A percentile compares a stretch with the other conserved stretches of the same genome.
phyloP scores from a whole-genome alignment of 441 rosid species.

The Erysimum pusillum region DNA sequence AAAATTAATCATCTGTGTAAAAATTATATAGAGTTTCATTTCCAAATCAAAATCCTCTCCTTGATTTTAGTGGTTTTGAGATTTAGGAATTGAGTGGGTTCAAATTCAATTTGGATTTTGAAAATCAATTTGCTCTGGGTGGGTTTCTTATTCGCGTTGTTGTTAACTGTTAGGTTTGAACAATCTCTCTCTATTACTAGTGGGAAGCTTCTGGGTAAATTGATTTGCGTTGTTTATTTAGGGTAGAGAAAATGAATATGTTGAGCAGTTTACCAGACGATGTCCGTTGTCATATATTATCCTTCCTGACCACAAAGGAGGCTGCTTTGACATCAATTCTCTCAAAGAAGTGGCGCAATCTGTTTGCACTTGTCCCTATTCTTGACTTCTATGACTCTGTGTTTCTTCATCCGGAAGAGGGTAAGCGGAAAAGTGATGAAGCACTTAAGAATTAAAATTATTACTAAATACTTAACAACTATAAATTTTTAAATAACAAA shows the following conservation, averaged over 20 bases:
- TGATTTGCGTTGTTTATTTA: not conserved
- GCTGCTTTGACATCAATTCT: not conserved
- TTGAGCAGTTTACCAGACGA: constrained; percentile 2
- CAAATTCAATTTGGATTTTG: too few relatives aligned
- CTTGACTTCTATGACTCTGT: not conserved
- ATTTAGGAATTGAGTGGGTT: too few relatives aligned
- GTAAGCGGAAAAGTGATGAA: not conserved
- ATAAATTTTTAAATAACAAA: too few relatives aligned
- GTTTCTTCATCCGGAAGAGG: not conserved
- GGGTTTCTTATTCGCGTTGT: not conserved
- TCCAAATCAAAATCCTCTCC: too few relatives aligned
- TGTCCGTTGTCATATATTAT: not conserved
- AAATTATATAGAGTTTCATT: too few relatives aligned
- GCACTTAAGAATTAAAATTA: too few relatives aligned
- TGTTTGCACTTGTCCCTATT: not conserved
- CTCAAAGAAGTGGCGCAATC: constrained; percentile 2
- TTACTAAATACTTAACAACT: too few relatives aligned
- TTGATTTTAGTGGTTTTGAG: too few relatives aligned
- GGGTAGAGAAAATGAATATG: not conserved
- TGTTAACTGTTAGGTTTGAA: not conserved
- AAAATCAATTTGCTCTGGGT: not conserved
- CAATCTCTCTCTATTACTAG: not conserved
- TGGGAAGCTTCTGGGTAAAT: not conserved
- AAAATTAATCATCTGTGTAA: too few relatives aligned
- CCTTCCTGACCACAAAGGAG: not conserved